These are phyloP conservation scores for Neopestalotiopsis rosae DNA, from an alignment of 2,329 filamentous ascomycete species.

Conservation along the genomic window DNA sequence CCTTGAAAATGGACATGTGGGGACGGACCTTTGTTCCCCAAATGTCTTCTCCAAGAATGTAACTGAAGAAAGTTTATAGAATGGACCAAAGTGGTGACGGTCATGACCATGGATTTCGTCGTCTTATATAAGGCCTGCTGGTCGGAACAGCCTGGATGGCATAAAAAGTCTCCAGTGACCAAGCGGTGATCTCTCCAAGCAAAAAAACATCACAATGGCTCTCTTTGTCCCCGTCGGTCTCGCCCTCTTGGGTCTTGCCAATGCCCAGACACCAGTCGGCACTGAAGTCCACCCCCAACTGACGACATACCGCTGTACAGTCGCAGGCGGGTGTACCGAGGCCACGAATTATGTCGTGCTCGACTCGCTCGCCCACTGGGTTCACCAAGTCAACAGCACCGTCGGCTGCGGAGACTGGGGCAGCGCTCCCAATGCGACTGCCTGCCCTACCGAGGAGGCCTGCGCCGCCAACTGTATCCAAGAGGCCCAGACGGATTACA, in stretches of 20 bases:
- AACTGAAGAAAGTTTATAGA: slow-evolving; percentile 20
- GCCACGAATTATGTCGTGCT: slow-evolving; percentile 54
- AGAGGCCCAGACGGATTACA: slow-evolving; percentile 54
- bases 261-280: slow-evolving; percentile 39
- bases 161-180: neutral
- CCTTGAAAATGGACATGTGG: slow-evolving; percentile 24
- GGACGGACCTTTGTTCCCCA: neutral
- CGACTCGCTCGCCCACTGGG: slow-evolving; percentile 50
- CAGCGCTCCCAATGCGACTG: slow-evolving; percentile 42
- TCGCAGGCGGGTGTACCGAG: slow-evolving; percentile 50
- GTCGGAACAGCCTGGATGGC: neutral
- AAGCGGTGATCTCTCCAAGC: neutral
- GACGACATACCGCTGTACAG: slow-evolving; percentile 56
- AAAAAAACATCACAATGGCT: slow-evolving; percentile 27
- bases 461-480: slow-evolving; percentile 60
- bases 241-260: slow-evolving; percentile 35
- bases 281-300: slow-evolving; percentile 54
- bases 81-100: neutral
- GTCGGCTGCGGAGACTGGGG: slow-evolving; percentile 41
- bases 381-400: slow-evolving; percentile 43
- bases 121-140: slow-evolving; percentile 1
- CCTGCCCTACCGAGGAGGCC: slow-evolving; percentile 52
- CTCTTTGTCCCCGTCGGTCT: slow-evolving; percentile 30
- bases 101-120: neutral
- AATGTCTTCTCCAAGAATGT: slow-evolving; percentile 15